These are phyloP conservation scores for Botryotinia convoluta DNA, from an alignment of 2,329 filamentous ascomycete species.

Conservation along the genomic window DNA sequence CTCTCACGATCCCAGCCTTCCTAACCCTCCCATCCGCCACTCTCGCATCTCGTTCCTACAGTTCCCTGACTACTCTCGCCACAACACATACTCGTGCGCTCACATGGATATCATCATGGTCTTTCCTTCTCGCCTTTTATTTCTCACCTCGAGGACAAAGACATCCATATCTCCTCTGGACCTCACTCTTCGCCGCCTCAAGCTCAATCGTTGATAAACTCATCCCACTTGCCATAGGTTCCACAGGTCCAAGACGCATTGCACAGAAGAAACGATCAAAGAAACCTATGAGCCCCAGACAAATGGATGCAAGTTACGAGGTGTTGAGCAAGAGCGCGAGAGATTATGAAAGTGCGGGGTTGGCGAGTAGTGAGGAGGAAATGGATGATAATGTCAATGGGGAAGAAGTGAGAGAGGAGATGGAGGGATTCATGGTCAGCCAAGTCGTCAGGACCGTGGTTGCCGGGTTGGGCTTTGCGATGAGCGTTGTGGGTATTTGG, in stretches of 20 bases:
- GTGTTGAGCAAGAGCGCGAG: constrained; percentile 48
- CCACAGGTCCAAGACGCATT: constrained; percentile 10
- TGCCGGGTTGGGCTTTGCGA: constrained; percentile 55
- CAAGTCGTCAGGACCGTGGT: constrained; percentile 54
- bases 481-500: constrained; percentile 65
- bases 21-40: constrained; percentile 75
- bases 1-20: constrained; percentile 75
- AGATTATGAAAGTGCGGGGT: constrained; percentile 50
- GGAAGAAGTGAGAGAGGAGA: constrained; percentile 57
- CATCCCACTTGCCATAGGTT: constrained; percentile 22
- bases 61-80: constrained; percentile 61
- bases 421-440: constrained; percentile 54
- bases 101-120: constrained; percentile 64
- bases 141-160: constrained; percentile 71
- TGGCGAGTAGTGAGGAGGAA: constrained; percentile 48
- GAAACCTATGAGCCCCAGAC: constrained; percentile 20
- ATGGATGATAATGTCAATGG: constrained; percentile 51
- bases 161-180: constrained; percentile 91
- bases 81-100: constrained; percentile 65
- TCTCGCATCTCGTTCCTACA: constrained; percentile 67
- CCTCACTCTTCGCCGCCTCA: constrained; percentile 62
- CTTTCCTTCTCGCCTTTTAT: constrained; percentile 74
- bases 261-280: constrained; percentile 32
- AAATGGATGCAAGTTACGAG: constrained; percentile 71
- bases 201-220: constrained; percentile 45